Base-by-base conservation (phyloP, 257 asterid species). In the Plantago ovata region DNA sequence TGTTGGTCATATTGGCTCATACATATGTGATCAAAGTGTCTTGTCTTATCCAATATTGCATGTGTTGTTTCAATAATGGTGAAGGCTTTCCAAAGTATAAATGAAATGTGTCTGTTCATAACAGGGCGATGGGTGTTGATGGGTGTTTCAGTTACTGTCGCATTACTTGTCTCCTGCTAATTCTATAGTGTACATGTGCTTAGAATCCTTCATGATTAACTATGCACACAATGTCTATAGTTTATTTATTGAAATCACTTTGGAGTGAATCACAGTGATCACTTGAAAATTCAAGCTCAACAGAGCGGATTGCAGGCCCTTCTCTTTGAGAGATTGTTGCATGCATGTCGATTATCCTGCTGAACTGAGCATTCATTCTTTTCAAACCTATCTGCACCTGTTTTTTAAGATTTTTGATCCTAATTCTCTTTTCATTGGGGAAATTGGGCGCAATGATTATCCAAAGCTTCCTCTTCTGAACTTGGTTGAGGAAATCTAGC, bases 401-500 rank as follows among this genome's bases (percentile, higher is more conserved):
- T 33, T 3, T 52, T 36, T 3, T 5, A 18, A 13, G 18, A 15
- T 40, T 32, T 14, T n/a, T n/a, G n/a, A n/a, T 6, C 3, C 3
- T 20, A 13, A 45, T 6, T 15, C 10, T 28, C 13, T 28, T 24
- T 28, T 5, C 3, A 0, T 16, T n/a, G 63, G 67, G 61, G 58
- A 32, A 61, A 66, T 40, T n/a, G n/a, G 62, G 65, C 68, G 55
- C 95, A 19, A 72, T 79, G 95, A 88, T 63, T 90, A 88, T 75
- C 66, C 22, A 38, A 88, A 81, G 95, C 96, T 88, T 95, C 91
- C 96, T 88, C 95, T 88, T 79, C 95, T 81, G 91, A 83, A 62
- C 9, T 66, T 56, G 44, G 90, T 84, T 70, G 95, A 95, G 84
- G 74, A 94, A 88, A 88, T 88, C 95, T 89, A n/a, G n/a, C n/a